Evolutionary conservation across 2,329 filamentous ascomycete species (phyloP).

Genomic region (Alternaria triticina): DNA sequence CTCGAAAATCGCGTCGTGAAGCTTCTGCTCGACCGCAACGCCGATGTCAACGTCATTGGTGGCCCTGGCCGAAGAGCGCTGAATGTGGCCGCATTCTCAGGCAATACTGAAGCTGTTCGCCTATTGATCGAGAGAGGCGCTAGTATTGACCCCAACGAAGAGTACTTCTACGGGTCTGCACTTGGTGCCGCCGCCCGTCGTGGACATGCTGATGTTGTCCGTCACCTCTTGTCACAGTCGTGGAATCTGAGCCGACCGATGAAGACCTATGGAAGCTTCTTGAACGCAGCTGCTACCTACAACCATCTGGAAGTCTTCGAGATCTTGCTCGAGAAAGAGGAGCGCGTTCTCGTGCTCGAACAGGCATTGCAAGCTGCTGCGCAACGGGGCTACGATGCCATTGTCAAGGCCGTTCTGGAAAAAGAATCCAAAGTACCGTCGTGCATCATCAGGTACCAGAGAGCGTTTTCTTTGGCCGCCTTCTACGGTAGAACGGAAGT

Average conservation of each 20-base stretch:
- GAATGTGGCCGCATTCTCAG: slow-evolving; percentile 27
- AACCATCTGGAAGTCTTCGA: slow-evolving; percentile 28
- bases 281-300: slow-evolving; percentile 31
- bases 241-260: slow-evolving; percentile 25
- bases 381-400: slow-evolving; percentile 21
- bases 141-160: slow-evolving; percentile 26
- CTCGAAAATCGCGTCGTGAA: slow-evolving; percentile 12
- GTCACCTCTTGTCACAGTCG: slow-evolving; percentile 20
- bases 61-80: slow-evolving; percentile 17
- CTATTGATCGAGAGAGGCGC: slow-evolving; percentile 25
- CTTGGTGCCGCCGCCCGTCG: slow-evolving; percentile 24
- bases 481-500: slow-evolving; percentile 25
- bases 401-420: slow-evolving; percentile 25
- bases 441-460: slow-evolving; percentile 19
- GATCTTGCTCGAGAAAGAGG: slow-evolving; percentile 22
- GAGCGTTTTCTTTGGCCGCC: slow-evolving; percentile 27
- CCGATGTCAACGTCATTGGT: slow-evolving; percentile 21
- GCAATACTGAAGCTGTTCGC: slow-evolving; percentile 21
- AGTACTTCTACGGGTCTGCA: slow-evolving; percentile 29
- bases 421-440: slow-evolving; percentile 1
- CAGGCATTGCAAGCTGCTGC: slow-evolving; percentile 27
- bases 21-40: slow-evolving; percentile 19
- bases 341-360: slow-evolving; percentile 21
- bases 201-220: slow-evolving; percentile 26
- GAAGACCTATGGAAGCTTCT: slow-evolving; percentile 26